Evolutionary conservation across 805 yeast species (phyloP).

Genomic region (Ogataea wickerhamii): DNA sequence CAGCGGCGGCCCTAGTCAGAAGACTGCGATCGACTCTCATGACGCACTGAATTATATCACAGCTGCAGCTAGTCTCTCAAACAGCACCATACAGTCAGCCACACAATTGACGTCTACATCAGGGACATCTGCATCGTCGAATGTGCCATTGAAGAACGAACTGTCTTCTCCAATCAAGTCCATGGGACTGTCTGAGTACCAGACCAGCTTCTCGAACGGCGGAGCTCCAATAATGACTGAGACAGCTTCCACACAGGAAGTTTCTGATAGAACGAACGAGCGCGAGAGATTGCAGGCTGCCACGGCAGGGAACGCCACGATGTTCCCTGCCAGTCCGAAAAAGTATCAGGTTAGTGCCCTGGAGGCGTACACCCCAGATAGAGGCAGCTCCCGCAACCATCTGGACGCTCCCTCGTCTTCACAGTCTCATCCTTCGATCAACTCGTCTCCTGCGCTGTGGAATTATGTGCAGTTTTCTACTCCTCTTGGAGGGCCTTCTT

Average conservation of each 20-base stretch:
- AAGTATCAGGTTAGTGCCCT: constrained; percentile 47
- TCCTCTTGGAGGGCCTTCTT: constrained; percentile 28
- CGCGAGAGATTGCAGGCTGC: constrained; percentile 3
- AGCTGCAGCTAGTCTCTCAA: constrained; percentile 25
- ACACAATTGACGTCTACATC: constrained; percentile 13
- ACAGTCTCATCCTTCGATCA: constrained; percentile 41
- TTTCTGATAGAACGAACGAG: constrained; percentile 2
- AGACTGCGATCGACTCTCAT: constrained; percentile 17
- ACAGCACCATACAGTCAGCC: constrained; percentile 9
- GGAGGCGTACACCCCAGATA: constrained; percentile 64
- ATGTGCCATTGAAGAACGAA: constrained; percentile 13
- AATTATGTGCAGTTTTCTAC: constrained; percentile 74
- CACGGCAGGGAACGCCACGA: constrained; percentile 5
- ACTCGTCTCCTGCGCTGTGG: constrained; percentile 90
- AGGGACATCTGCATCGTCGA: constrained; percentile 16
- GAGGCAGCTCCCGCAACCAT: constrained; percentile 38
- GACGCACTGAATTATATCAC: constrained; percentile 28
- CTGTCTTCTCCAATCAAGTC: constrained; percentile 22
- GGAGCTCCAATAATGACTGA: constrained; percentile 9
- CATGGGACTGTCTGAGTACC: constrained; percentile 13
- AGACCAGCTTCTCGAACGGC: constrained; percentile 9
- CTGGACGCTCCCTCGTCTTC: constrained; percentile 27
- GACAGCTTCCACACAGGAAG: constrained; percentile 15
- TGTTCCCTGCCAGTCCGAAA: constrained; percentile 29
- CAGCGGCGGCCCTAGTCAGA: background rate